phyloP scores from a whole-genome alignment of 108 stramenopile genomes.

The Thalassiosira profunda region DNA sequence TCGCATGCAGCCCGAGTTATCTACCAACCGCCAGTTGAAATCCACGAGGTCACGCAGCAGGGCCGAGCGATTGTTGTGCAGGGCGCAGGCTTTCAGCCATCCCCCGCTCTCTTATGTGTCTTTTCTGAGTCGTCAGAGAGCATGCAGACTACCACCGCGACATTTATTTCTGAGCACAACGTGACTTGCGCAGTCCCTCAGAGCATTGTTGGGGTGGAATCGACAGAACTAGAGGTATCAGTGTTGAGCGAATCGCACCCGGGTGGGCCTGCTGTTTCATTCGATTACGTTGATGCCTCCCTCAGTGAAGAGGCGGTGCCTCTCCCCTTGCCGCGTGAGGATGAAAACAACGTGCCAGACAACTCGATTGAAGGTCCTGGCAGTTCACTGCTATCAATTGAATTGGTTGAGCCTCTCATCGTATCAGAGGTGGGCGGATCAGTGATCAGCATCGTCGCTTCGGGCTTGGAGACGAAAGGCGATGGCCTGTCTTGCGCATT shows the following conservation, averaged over 20 bases:
- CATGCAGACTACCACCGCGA: not conserved
- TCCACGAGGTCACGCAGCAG: not conserved
- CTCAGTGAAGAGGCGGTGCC: too few relatives aligned
- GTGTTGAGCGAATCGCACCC: not conserved
- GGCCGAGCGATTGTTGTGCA: not conserved
- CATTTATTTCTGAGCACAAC: not conserved
- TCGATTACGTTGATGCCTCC: not conserved
- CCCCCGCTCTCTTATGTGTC: conserved; percentile 8
- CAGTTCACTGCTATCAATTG: not conserved
- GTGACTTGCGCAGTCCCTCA: not conserved
- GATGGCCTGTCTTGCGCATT: too few relatives aligned
- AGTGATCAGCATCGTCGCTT: conserved; percentile 1
- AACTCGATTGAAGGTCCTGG: not conserved
- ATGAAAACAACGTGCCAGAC: not conserved
- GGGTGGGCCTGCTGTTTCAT: not conserved
- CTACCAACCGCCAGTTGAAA: conserved; percentile 4
- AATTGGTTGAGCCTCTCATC: not conserved
- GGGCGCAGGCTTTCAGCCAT: conserved; percentile 3
- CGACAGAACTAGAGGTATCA: conserved; percentile 6
- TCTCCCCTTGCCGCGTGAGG: too few relatives aligned
- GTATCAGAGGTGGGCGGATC: not conserved
- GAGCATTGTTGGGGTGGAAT: not conserved
- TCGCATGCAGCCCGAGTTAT: not conserved
- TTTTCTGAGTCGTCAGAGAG: not conserved
- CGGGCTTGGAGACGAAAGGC: too few relatives aligned